Percentiles rank a stretch among this genome's conserved stretches.
Conservation (phyloP, 176 grass and related monocot species). For the Chloris gayana region DNA sequence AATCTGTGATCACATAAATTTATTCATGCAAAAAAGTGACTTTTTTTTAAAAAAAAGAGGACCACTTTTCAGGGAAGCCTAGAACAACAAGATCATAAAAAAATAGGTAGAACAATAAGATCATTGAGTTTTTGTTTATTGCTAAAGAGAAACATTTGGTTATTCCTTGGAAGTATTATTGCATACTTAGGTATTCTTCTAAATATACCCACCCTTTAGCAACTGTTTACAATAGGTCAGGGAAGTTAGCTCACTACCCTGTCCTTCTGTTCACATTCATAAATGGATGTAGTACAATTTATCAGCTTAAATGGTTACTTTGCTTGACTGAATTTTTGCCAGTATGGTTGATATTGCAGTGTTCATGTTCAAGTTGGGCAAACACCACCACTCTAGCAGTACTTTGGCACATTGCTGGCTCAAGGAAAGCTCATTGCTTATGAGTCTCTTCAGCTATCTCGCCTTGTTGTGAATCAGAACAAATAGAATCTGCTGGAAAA, state of each 20-base stretch:
- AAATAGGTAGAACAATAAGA: slow-evolving; percentile 47
- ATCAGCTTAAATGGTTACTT: neutral
- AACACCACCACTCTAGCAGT: slow-evolving; percentile 87
- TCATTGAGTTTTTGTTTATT: neutral
- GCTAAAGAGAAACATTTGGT: neutral
- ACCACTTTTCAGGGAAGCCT: too few relatives aligned
- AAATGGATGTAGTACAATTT: neutral
- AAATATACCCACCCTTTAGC: neutral
- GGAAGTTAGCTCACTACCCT: neutral
- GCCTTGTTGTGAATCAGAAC: slow-evolving; percentile 96
- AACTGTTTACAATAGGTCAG: neutral
- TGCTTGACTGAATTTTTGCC: neutral
- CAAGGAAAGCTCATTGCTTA: slow-evolving; percentile 95
- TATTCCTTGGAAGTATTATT: neutral
- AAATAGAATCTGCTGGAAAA: slow-evolving; percentile 97
- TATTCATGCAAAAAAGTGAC: too few relatives aligned
- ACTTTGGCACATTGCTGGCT: slow-evolving; percentile 86
- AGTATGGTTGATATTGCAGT: slow-evolving; percentile 49
- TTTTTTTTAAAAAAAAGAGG: too few relatives aligned
- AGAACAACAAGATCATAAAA: too few relatives aligned
- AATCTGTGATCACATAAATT: too few relatives aligned
- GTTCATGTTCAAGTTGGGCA: slow-evolving; percentile 92
- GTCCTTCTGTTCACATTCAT: neutral
- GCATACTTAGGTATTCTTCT: neutral
- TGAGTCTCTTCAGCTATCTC: slow-evolving; percentile 85